These are phyloP conservation scores for Amanita phalloides DNA, from an alignment of 768 basidiomycete genomes.

Conservation along the genomic window DNA sequence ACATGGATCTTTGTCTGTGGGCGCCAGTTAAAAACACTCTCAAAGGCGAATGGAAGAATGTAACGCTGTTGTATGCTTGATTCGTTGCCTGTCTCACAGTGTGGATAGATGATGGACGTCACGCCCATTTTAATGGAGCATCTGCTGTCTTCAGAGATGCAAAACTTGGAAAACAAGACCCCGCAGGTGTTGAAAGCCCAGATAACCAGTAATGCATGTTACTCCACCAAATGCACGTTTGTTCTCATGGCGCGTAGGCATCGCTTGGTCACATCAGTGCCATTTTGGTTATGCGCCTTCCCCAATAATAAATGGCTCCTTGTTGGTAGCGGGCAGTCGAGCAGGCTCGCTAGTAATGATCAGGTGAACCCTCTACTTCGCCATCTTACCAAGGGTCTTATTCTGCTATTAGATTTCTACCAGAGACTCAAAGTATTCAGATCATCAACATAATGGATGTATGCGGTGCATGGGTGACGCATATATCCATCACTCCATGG, in stretches of 20 bases:
- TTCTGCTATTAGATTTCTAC: background rate
- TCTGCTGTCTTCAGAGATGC: slow-evolving; percentile 11
- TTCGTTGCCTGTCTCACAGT: slow-evolving; percentile 1
- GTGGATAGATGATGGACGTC: slow-evolving; percentile 40
- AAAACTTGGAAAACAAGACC: slow-evolving; percentile 13
- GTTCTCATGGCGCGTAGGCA: slow-evolving; percentile 28
- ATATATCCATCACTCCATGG: slow-evolving; percentile 55
- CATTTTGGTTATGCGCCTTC: slow-evolving; percentile 42
- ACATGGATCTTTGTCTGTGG: slow-evolving; percentile 69
- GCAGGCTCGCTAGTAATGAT: slow-evolving; percentile 54
- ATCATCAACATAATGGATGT: slow-evolving; percentile 28
- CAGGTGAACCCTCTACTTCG: slow-evolving; percentile 24
- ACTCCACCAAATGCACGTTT: background rate
- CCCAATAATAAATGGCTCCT: slow-evolving; percentile 43
- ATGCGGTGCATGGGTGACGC: slow-evolving; percentile 52
- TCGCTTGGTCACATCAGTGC: slow-evolving; percentile 58
- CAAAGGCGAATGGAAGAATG: slow-evolving; percentile 66
- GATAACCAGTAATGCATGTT: slow-evolving; percentile 31
- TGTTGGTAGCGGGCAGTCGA: slow-evolving; percentile 60
- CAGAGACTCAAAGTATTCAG: background rate
- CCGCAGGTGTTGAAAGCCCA: slow-evolving; percentile 40
- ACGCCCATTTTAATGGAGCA: slow-evolving; percentile 36
- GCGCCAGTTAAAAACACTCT: slow-evolving; percentile 52
- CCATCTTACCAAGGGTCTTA: background rate
- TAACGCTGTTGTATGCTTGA: slow-evolving; percentile 11